These are phyloP conservation scores for Gracilaria domingensis DNA, from an alignment of 23 red algal species.

Conservation along the genomic window DNA sequence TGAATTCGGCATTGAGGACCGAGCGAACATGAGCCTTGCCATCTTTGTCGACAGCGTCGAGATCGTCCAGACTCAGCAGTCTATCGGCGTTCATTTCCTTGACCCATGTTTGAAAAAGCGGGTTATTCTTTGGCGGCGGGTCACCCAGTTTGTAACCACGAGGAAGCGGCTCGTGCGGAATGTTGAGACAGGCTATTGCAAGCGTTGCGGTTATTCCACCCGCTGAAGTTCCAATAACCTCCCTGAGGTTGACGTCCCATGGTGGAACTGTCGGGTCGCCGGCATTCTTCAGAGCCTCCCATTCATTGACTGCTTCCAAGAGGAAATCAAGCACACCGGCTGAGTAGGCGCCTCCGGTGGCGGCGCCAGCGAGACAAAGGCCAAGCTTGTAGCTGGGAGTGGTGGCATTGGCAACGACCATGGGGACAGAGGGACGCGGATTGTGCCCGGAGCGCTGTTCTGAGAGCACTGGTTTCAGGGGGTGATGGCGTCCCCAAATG, in stretches of 20 bases:
- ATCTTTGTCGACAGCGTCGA: background rate
- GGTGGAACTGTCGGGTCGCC: conserved; percentile 1
- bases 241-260: conserved; percentile 37
- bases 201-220: conserved; percentile 52
- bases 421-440: too few relatives aligned
- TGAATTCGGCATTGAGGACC: conserved; percentile 37
- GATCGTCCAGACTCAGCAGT: conserved; percentile 1
- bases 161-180: conserved; percentile 5
- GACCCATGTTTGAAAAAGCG: conserved; percentile 40
- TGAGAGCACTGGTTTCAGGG: too few relatives aligned
- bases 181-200: conserved; percentile 21
- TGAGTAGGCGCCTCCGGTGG: conserved; percentile 57
- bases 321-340: conserved; percentile 51
- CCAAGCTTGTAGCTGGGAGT: conserved; percentile 25
- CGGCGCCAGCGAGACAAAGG: conserved; percentile 40
- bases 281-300: background rate
- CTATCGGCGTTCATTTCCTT: conserved; percentile 22
- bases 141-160: background rate
- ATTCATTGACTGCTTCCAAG: conserved; percentile 28
- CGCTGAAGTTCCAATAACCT: conserved; percentile 31
- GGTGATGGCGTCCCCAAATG: too few relatives aligned
- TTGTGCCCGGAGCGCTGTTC: too few relatives aligned
- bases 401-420: background rate
- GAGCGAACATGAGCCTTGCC: conserved; percentile 21
- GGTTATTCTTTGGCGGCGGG: conserved; percentile 6